Evolutionary conservation across 176 grass and related monocot genomes (phyloP).

Genomic region (Zea luxurians): DNA sequence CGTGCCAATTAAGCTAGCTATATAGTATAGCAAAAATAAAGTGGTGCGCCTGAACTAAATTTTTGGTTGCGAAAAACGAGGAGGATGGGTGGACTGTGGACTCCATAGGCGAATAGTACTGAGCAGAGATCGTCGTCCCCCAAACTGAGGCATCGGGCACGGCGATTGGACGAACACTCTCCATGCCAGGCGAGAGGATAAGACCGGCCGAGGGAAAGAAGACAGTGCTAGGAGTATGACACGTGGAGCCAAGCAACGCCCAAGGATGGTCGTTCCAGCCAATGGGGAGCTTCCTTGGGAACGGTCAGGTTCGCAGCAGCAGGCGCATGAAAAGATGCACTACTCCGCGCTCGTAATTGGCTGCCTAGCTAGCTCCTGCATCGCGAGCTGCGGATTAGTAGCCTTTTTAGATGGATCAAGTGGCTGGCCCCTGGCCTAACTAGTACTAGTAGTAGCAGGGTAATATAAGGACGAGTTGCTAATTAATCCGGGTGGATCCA

Average conservation of each 20-base stretch:
- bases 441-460: not conserved
- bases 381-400: slow-evolving; percentile 33
- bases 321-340: slow-evolving; percentile 64
- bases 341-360: slow-evolving; percentile 4
- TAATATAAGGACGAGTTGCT: not conserved
- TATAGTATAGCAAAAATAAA: too few species aligned
- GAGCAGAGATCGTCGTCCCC: too few species aligned
- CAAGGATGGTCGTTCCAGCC: slow-evolving; percentile 47
- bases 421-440: not conserved
- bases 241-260: not conserved
- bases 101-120: too few species aligned
- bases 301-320: slow-evolving; percentile 2
- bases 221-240: too few species aligned
- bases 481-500: slow-evolving; percentile 45
- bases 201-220: not conserved
- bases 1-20: too few species aligned
- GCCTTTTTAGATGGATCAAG: slow-evolving; percentile 28
- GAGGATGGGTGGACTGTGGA: too few species aligned
- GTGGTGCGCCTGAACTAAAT: too few species aligned
- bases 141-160: too few species aligned
- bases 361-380: slow-evolving; percentile 30
- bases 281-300: slow-evolving; percentile 46
- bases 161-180: too few species aligned
- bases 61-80: too few species aligned
- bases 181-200: not conserved